Base-by-base conservation (phyloP, 108 stramenopile species). In the Asterionellopsis glacialis region DNA sequence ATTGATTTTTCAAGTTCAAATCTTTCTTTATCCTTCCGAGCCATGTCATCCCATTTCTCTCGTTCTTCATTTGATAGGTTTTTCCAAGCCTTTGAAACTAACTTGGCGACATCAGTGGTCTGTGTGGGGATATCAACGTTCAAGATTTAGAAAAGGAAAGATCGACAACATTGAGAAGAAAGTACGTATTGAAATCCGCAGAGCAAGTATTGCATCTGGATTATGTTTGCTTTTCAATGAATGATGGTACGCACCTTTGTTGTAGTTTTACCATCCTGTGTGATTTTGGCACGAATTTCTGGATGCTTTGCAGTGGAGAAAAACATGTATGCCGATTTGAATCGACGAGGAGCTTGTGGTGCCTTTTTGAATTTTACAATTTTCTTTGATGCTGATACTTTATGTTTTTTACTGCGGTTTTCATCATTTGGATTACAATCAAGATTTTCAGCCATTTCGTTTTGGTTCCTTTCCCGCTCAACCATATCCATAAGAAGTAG, bases 241-340 rank as follows among this genome's bases (percentile, higher is more conserved):
- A n/a, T n/a, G 33, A 7, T 33, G 7, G 5, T 2, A 33, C 33
- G 33, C 7, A 33, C 33, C 33, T 33, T 33, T 33, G 33, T 33
- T 33, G 33, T 33, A 33, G 33, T 33, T 33, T 58, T 19, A 27
- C 71, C 71, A 27, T 59, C 45, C 27, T 68, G 38, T 16, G 55
- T 39, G 16, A 69, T 33, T n/a, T 51, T 48, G 10, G 55, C 61
- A 28, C 72, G 62, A 25, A 78, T 78, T 58, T 71, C 57, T 33
- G 50, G 59, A 59, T 78, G 77, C 50, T 72, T 71, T 18, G 52
- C 55, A 5, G 64, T 72, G 9, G 68, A 63, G 47, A 78, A 78
- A 45, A 78, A 69, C 39, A 78, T 78, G 47, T 64, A 78, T 2
- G 77, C 69, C 21, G 59, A 62, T 55, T 78, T 78, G 59, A 73